Evolutionary conservation across 352 stramenopile genomes (phyloP).

Genomic region (Pythium monospermum): DNA sequence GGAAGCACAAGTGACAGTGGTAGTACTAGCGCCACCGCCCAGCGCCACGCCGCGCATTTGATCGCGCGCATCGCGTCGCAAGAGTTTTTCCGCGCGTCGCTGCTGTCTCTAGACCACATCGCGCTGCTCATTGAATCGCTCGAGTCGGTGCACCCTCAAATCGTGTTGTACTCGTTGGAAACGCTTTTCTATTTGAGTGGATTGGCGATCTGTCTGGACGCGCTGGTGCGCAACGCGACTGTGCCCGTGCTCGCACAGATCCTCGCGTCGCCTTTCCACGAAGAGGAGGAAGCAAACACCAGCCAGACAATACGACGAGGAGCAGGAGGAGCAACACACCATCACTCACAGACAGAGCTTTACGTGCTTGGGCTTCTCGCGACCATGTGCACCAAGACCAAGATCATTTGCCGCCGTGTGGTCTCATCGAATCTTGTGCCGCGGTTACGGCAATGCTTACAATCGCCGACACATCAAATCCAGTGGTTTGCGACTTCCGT

Average conservation of each 20-base stretch:
- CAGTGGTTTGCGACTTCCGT: constrained; percentile 52
- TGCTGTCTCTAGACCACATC: constrained; percentile 55
- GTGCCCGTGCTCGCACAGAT: constrained; percentile 74
- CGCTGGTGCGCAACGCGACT: constrained; percentile 62
- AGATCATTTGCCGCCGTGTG: constrained; percentile 24
- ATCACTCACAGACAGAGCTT: constrained; percentile 18
- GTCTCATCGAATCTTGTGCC: constrained; percentile 60
- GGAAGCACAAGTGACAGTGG: neutral
- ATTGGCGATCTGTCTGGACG: constrained; percentile 57
- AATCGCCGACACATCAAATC: constrained; percentile 18
- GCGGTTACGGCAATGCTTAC: constrained; percentile 39
- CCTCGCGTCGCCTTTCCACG: constrained; percentile 35
- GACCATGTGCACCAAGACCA: constrained; percentile 28
- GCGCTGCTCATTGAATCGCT: constrained; percentile 61
- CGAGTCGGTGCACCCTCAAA: constrained; percentile 59
- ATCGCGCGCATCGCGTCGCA: constrained; percentile 47
- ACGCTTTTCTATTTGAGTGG: constrained; percentile 52
- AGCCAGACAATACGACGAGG: too few relatives aligned
- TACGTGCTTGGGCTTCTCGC: constrained; percentile 28
- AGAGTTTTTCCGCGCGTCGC: constrained; percentile 41
- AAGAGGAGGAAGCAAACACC: too few relatives aligned
- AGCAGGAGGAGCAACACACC: constrained; percentile 8
- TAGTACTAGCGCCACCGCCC: constrained; percentile 18
- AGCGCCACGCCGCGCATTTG: constrained; percentile 56
- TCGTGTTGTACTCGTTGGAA: constrained; percentile 63